Base-by-base conservation (phyloP, 176 grass and related monocot genomes). In the Cenchrus americanus region DNA sequence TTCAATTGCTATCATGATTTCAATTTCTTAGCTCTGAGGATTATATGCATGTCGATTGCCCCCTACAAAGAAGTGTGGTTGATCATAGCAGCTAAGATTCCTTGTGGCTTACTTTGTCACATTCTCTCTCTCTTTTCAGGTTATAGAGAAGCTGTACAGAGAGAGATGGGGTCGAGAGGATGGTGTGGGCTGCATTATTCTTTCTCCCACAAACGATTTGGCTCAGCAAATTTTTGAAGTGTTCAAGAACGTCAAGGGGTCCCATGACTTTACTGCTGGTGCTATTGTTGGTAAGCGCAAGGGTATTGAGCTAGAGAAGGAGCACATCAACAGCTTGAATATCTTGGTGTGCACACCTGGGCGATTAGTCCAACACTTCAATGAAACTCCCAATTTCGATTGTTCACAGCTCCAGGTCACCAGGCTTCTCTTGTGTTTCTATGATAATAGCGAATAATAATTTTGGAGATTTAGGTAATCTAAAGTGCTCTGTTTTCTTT, bases 271-370 rank as follows among this genome's bases (percentile, higher is more conserved):
- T 44, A 98, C 85, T 85, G 93, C 46, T 19, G 96, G 93, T 50
- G 63, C 55, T 80, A 82, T 98, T 76, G 93, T 98, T 82, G 94
- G 89, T 75, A 88, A 84, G 30, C 87, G 91, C 62, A 98, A 79
- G 80, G 96, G 94, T 77, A 82, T 98, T 15, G 84, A 90, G 8
- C 78, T 76, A 27, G 96, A 98, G 88, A 98, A 98, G 85, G 84
- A 88, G 65, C 66, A 70, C 1, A 79, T 98, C 40, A 98, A 88
- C 80, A 74, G 19, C 82, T 60, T 98, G 55, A 98, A 95, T 75
- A 92, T 98, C 80, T 85, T 98, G 61, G 87, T 98, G 30, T 95
- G 96, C 74, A 98, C 96, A 5, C 96, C 93, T 47, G 96, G 96
- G 13, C 87, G 96, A 49, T 88, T 98, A 83, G 87, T 98, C 63